These are phyloP conservation scores for Tremellales sp. DNA, from an alignment of 1,284 basidiomycete genomes.

Conservation along the genomic window DNA sequence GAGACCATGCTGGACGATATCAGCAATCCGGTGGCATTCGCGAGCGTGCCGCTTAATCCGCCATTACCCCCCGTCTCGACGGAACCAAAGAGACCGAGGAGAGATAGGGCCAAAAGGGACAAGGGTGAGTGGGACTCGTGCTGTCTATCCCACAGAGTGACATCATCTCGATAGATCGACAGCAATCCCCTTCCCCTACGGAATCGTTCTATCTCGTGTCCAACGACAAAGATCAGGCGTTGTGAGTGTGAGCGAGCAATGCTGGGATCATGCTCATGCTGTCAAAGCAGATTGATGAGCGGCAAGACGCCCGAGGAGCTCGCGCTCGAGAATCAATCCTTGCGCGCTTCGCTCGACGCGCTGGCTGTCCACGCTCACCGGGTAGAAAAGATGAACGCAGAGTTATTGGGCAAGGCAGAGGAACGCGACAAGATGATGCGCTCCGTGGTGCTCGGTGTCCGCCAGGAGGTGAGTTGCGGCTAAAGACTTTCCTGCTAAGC, in stretches of 20 bases:
- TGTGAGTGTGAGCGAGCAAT: background rate
- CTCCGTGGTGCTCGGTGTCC: constrained; percentile 37
- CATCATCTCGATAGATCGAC: background rate
- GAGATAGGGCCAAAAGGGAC: constrained; percentile 8
- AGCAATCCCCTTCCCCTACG: constrained; percentile 17
- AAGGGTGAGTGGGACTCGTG: constrained; percentile 2
- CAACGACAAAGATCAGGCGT: constrained; percentile 1
- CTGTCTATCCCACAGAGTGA: background rate
- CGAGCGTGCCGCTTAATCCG: constrained; percentile 35
- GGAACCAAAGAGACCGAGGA: constrained; percentile 6
- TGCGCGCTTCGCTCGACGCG: constrained; percentile 43
- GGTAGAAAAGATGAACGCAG: constrained; percentile 33
- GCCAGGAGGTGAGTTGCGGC: constrained; percentile 34
- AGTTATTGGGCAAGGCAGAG: constrained; percentile 25
- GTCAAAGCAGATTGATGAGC: background rate
- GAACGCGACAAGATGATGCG: constrained; percentile 38
- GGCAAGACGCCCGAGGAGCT: constrained; percentile 48
- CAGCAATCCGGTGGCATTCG: constrained; percentile 46
- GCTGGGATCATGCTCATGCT: background rate
- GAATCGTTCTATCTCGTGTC: constrained; percentile 40
- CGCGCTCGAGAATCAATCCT: constrained; percentile 42
- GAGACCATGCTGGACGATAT: constrained; percentile 48
- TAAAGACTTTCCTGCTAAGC: constrained; percentile 10
- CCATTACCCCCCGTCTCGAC: constrained; percentile 3
- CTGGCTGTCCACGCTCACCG: constrained; percentile 39